These are phyloP conservation scores for Yamadazyma sp. DNA, from an alignment of 805 yeast genomes.

Conservation along the genomic window DNA sequence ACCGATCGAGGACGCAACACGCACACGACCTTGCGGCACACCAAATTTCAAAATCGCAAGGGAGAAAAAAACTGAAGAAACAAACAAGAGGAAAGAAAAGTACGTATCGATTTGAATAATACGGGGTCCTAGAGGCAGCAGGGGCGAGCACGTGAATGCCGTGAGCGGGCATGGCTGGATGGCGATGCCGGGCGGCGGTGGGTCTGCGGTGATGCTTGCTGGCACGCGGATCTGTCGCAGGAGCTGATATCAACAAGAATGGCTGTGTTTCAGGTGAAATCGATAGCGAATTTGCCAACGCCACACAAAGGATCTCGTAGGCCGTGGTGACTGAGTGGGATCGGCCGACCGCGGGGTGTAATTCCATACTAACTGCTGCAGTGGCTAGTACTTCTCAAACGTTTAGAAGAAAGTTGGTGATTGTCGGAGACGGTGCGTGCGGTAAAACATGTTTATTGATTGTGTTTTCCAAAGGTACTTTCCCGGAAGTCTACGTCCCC, in stretches of 20 bases:
- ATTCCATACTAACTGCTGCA: conserved; percentile 3
- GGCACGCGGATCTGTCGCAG: neutral
- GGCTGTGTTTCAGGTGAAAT: conserved; percentile 10
- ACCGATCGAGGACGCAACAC: neutral
- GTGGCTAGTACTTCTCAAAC: conserved; percentile 24
- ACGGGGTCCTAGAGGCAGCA: too few species aligned
- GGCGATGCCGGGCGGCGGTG: too few species aligned
- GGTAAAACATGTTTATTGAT: conserved; percentile 92
- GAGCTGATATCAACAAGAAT: conserved; percentile 6
- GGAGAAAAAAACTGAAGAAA: conserved; percentile 8
- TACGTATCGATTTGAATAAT: conserved; percentile 6
- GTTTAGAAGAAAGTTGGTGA: conserved; percentile 76
- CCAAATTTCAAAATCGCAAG: conserved; percentile 6
- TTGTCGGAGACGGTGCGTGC: conserved; percentile 97
- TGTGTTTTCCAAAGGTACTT: conserved; percentile 77
- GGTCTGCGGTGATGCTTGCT: too few species aligned
- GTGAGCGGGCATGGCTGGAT: too few species aligned
- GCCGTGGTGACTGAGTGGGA: too few species aligned
- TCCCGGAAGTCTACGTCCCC: conserved; percentile 95
- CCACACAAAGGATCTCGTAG: too few species aligned
- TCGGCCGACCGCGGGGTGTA: neutral
- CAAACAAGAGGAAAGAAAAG: conserved; percentile 9
- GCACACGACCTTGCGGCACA: too few species aligned
- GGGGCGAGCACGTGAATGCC: too few species aligned
- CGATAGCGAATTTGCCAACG: too few species aligned